A percentile compares a stretch with the other conserved stretches of the same genome.
phyloP scores from a whole-genome alignment of 75 land plant species.

The Picea glauca region DNA sequence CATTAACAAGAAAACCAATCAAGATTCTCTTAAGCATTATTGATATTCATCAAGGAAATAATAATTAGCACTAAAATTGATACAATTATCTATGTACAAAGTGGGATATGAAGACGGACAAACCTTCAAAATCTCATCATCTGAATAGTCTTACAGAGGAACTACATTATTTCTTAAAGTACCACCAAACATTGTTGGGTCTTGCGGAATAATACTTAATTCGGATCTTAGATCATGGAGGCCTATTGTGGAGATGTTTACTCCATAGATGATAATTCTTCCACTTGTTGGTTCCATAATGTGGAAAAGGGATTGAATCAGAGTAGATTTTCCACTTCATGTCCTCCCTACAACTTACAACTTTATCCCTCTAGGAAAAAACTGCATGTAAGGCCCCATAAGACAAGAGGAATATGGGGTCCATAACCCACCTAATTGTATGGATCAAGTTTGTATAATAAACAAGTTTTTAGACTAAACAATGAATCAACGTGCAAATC shows the following conservation, averaged over 20 bases:
- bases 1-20: background rate
- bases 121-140: slow-evolving; percentile 77
- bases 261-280: slow-evolving; percentile 42
- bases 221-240: slow-evolving; percentile 61
- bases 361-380: slow-evolving; percentile 41
- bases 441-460: background rate
- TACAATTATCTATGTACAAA: background rate
- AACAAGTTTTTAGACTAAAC: background rate
- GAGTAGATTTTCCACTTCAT: slow-evolving; percentile 75
- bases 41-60: background rate
- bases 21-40: background rate
- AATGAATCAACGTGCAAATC: background rate
- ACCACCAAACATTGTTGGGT: slow-evolving; percentile 80
- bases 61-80: background rate
- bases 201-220: slow-evolving; percentile 89
- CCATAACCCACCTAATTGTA: slow-evolving; percentile 67
- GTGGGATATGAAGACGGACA: background rate
- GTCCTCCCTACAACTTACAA: slow-evolving; percentile 68
- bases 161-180: slow-evolving; percentile 64
- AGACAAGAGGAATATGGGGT: slow-evolving; percentile 44
- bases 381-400: slow-evolving; percentile 44
- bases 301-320: slow-evolving; percentile 67
- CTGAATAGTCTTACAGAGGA: slow-evolving; percentile 59
- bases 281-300: slow-evolving; percentile 59
- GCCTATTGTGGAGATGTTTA: slow-evolving; percentile 49